A percentile compares a stretch with the other conserved stretches of the same genome.
Conservation (phyloP, 2,329 filamentous ascomycete species). For the Cladosporium sp. region DNA sequence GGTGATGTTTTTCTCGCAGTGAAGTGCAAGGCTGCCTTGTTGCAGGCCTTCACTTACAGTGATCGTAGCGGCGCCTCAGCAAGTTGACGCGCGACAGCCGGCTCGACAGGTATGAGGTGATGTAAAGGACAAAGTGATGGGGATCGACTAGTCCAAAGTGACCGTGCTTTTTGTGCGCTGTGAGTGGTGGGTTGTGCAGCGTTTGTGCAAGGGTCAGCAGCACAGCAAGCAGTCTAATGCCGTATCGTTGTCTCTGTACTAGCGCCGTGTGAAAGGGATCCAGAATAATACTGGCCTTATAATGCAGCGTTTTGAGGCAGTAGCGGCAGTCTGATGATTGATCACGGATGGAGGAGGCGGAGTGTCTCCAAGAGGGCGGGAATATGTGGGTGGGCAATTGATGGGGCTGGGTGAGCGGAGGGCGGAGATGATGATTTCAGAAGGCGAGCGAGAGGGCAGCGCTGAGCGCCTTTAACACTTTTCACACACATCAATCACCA, state of each 20-base stretch:
- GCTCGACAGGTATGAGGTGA: constrained; percentile 9
- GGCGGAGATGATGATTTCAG: neutral
- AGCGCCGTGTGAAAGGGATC: too few relatives aligned
- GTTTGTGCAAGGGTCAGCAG: constrained; percentile 12
- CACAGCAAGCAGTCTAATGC: neutral
- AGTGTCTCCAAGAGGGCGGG: too few relatives aligned
- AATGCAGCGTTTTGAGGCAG: too few relatives aligned
- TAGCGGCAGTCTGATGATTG: too few relatives aligned
- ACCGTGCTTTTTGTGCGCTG: constrained; percentile 10
- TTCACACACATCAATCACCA: too few relatives aligned
- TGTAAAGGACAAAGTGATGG: constrained; percentile 8
- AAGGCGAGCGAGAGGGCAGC: neutral
- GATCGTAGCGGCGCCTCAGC: neutral
- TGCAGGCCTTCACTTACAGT: neutral
- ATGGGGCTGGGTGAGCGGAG: neutral
- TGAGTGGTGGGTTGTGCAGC: constrained; percentile 12
- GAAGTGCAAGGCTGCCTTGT: neutral
- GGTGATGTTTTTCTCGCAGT: too few relatives aligned
- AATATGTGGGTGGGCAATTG: too few relatives aligned
- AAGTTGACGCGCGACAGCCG: neutral
- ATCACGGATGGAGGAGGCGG: too few relatives aligned
- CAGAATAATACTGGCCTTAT: too few relatives aligned
- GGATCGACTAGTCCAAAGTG: constrained; percentile 6
- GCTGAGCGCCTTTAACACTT: constrained; percentile 4
- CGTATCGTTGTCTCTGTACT: too few relatives aligned